Conservation (phyloP, 306 rosid genomes). For the Fragaria iinumae region DNA sequence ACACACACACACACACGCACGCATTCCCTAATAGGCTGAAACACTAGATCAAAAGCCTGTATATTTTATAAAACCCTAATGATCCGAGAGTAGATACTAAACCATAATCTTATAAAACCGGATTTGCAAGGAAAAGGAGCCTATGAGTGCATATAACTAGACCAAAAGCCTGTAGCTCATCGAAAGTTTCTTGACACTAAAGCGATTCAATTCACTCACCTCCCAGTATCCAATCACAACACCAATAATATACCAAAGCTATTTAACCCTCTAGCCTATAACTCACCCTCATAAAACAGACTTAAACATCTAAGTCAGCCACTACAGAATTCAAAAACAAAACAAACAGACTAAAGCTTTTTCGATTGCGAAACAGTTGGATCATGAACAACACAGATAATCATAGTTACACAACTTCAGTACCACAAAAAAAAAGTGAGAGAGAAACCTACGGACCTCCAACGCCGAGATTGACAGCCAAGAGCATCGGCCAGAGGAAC, state of each 20-base stretch:
- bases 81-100: not conserved
- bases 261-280: not conserved
- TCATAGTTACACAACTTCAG: not conserved
- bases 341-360: not conserved
- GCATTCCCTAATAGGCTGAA: not conserved
- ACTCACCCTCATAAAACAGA: not conserved
- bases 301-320: not conserved
- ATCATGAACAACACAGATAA: not conserved
- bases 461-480: constrained; percentile 77
- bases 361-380: not conserved
- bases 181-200: not conserved
- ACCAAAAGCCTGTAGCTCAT: not conserved
- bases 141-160: not conserved
- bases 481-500: constrained; percentile 76
- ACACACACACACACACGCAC: too few species aligned
- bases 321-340: not conserved
- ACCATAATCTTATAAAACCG: not conserved
- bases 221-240: not conserved
- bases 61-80: too few species aligned
- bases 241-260: not conserved
- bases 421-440: not conserved
- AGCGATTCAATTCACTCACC: not conserved
- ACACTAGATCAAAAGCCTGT: not conserved
- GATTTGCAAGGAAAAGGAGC: not conserved
- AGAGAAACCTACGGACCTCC: constrained; percentile 57